Conservation (phyloP, 257 asterid species). For the Solanum boliviense region DNA sequence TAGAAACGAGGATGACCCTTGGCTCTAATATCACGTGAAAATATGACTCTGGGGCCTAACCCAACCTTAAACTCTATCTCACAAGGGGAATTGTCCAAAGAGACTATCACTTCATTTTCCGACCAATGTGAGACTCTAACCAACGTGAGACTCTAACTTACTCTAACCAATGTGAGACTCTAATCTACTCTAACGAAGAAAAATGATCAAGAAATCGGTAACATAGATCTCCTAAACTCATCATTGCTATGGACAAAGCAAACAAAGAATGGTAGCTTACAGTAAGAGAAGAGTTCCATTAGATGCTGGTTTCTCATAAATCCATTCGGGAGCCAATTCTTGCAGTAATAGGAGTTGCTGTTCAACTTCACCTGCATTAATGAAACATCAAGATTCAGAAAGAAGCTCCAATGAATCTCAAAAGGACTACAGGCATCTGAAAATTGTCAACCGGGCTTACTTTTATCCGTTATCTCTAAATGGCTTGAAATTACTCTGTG, state of each 20-base stretch:
- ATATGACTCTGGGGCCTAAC: neutral
- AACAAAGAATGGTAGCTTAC: slow-evolving; percentile 17
- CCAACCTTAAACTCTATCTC: neutral
- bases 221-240: neutral
- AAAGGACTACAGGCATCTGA: neutral
- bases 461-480: slow-evolving; percentile 31
- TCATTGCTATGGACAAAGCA: neutral
- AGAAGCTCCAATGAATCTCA: neutral
- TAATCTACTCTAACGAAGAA: neutral
- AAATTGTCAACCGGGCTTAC: slow-evolving; percentile 24
- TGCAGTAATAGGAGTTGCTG: slow-evolving; percentile 61
- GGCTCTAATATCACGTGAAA: neutral
- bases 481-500: slow-evolving; percentile 36
- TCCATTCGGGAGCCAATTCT: slow-evolving; percentile 87
- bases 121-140: neutral
- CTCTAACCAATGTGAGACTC: neutral
- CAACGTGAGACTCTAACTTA: neutral
- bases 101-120: neutral
- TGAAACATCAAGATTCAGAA: neutral
- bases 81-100: neutral
- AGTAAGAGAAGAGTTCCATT: slow-evolving; percentile 57
- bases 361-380: slow-evolving; percentile 58
- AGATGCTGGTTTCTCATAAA: slow-evolving; percentile 37
- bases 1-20: neutral
- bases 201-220: neutral